These are phyloP conservation scores for Phanerochaete carnosa DNA, from an alignment of 768 basidiomycete genomes.

Conservation along the genomic window DNA sequence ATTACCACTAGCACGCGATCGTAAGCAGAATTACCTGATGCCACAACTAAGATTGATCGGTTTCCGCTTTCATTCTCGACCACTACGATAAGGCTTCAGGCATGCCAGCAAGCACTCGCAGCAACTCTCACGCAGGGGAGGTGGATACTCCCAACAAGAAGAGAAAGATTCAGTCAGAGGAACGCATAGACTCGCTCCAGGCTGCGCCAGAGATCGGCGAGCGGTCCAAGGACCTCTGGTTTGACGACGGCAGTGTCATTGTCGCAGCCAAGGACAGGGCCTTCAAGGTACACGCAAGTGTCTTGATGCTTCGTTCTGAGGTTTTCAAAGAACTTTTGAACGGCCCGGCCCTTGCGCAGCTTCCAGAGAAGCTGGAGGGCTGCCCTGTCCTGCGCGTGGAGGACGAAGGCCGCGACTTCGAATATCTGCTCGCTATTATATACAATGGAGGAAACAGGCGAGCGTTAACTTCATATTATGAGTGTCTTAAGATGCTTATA, in stretches of 20 bases:
- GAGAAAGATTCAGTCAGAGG: no score
- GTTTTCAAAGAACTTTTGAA: neutral
- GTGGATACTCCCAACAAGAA: no score
- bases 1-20: no score
- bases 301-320: neutral
- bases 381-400: neutral
- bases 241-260: slow-evolving; percentile 6
- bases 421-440: neutral
- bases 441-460: neutral
- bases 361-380: neutral
- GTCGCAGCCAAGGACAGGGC: neutral
- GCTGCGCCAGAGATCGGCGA: slow-evolving; percentile 6
- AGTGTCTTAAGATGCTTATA: no score
- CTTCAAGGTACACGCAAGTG: neutral
- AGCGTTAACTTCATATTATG: neutral
- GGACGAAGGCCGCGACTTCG: neutral
- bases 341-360: neutral
- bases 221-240: neutral
- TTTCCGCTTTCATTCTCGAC: no score
- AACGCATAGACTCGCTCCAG: neutral
- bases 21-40: no score
- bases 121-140: no score
- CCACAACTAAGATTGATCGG: no score
- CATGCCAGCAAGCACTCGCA: no score
- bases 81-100: no score